These are phyloP conservation scores for Phytopythium litorale DNA, from an alignment of 352 stramenopile genomes.

Conservation along the genomic window DNA sequence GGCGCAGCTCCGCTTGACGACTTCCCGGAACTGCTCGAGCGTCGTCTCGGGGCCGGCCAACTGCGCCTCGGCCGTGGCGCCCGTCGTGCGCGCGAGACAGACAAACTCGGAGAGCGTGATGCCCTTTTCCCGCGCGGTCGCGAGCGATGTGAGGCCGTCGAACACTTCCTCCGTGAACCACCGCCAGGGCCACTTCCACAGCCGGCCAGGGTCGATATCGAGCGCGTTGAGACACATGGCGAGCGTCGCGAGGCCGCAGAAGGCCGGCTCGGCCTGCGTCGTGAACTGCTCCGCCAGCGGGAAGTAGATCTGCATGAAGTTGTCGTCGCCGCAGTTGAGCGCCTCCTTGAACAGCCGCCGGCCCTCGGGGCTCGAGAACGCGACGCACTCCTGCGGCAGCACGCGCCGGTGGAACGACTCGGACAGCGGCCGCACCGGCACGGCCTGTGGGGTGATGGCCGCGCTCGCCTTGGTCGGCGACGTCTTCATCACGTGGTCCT, in stretches of 20 bases:
- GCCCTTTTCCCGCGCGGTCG: slow-evolving; percentile 62
- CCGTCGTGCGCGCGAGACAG: slow-evolving; percentile 60
- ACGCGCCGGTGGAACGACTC: slow-evolving; percentile 7
- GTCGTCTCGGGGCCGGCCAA: slow-evolving; percentile 42
- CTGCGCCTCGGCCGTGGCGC: slow-evolving; percentile 33
- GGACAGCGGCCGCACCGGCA: neutral
- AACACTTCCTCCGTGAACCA: slow-evolving; percentile 86
- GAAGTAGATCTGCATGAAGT: slow-evolving; percentile 93
- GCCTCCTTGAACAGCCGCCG: slow-evolving; percentile 79
- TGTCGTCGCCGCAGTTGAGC: slow-evolving; percentile 20
- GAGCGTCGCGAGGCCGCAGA: slow-evolving; percentile 84
- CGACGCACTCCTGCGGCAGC: slow-evolving; percentile 72
- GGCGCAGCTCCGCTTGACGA: slow-evolving; percentile 73
- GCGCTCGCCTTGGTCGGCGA: neutral
- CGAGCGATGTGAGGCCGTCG: slow-evolving; percentile 74
- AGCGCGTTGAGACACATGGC: slow-evolving; percentile 82
- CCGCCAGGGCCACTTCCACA: slow-evolving; percentile 77
- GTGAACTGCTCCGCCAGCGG: slow-evolving; percentile 87
- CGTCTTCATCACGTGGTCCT: neutral
- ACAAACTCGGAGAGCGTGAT: slow-evolving; percentile 74
- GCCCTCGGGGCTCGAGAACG: slow-evolving; percentile 84
- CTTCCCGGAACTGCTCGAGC: slow-evolving; percentile 43
- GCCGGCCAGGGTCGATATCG: slow-evolving; percentile 64
- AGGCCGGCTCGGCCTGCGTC: slow-evolving; percentile 91
- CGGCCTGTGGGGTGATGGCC: neutral